These are phyloP conservation scores for Gossypioides kirkii DNA, from an alignment of 345 rosid genomes.

Conservation along the genomic window DNA sequence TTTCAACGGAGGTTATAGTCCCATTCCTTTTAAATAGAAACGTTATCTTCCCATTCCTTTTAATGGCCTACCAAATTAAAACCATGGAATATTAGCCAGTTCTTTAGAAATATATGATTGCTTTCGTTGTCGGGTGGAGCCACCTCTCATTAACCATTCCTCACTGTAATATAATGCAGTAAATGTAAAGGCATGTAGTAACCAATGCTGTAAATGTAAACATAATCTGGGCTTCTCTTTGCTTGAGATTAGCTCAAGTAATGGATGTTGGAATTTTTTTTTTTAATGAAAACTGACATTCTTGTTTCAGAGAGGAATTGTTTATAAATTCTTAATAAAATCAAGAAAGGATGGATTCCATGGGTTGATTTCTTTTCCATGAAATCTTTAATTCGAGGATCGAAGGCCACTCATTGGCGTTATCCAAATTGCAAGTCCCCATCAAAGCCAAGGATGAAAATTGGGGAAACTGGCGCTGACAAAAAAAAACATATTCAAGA, in stretches of 20 bases:
- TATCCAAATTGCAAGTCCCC: not conserved
- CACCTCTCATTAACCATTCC: not conserved
- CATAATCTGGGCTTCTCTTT: not conserved
- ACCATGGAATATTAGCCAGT: not conserved
- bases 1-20: too few species aligned
- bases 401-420: not conserved
- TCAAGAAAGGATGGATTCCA: not conserved
- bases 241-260: not conserved
- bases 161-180: not conserved
- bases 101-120: not conserved
- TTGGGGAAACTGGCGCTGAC: not conserved
- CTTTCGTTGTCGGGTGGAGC: not conserved
- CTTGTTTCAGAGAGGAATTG: not conserved
- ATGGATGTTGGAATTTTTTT: not conserved
- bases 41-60: not conserved
- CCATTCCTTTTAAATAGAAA: not conserved
- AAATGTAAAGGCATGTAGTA: not conserved
- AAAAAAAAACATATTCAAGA: not conserved
- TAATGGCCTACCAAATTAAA: not conserved
- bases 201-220: too few species aligned
- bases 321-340: not conserved
- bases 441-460: not conserved
- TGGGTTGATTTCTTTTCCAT: not conserved
- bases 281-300: not conserved
- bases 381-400: not conserved